phyloP scores from a whole-genome alignment of 192 early-diverging fungal species.

The Blastocladiella britannica region DNA sequence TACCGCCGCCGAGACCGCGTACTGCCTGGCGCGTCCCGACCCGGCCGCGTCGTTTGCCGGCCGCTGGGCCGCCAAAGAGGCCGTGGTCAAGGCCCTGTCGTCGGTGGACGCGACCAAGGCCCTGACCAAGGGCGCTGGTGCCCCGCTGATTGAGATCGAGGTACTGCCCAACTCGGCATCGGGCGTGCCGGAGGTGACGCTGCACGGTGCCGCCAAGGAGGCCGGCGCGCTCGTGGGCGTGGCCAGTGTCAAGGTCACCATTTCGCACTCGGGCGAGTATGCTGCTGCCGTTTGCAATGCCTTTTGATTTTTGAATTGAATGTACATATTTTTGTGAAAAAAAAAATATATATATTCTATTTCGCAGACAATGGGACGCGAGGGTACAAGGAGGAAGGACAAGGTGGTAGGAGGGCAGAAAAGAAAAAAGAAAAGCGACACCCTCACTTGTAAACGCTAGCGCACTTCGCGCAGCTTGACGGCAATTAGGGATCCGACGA shows the following conservation, averaged over 20 bases:
- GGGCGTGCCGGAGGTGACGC: conserved; percentile 57
- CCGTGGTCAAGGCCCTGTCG: conserved; percentile 80
- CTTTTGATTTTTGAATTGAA: conserved; percentile 2
- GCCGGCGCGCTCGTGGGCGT: conserved; percentile 50
- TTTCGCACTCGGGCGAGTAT: conserved; percentile 77
- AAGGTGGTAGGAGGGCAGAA: no score
- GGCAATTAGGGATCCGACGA: conserved; percentile 10
- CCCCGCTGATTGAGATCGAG: conserved; percentile 79
- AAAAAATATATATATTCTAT: no score
- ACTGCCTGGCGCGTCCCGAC: conserved; percentile 50
- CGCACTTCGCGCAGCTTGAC: conserved; percentile 15
- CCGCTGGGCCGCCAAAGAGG: conserved; percentile 90
- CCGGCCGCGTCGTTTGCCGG: conserved; percentile 73
- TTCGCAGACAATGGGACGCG: no score
- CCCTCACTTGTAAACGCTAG: no score
- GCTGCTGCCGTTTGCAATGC: conserved; percentile 73
- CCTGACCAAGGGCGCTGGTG: conserved; percentile 57
- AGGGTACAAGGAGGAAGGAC: no score
- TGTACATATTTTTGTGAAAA: no score
- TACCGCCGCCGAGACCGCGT: conserved; percentile 50
- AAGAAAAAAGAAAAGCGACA: no score
- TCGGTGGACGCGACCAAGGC: conserved; percentile 36
- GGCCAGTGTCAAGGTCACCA: conserved; percentile 61
- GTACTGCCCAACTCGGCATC: conserved; percentile 42
- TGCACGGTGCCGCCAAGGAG: conserved; percentile 61